Evolutionary conservation across 129 eudicot genomes (phyloP).

Genomic region (Artemisia argyi): DNA sequence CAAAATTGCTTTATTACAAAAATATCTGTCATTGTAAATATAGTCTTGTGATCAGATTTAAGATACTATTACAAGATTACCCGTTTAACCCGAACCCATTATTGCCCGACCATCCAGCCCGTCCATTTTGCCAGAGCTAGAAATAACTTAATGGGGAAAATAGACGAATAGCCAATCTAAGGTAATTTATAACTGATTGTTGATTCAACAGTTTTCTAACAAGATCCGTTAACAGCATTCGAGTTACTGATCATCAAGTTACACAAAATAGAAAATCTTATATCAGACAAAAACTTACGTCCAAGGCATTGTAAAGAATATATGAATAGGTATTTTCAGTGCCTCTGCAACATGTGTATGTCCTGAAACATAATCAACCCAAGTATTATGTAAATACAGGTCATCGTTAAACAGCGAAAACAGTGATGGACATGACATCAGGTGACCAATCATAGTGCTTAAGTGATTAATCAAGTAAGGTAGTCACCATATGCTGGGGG

Average conservation of each 20-base stretch:
- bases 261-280: background rate
- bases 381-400: constrained; percentile 6
- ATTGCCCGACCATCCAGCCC: background rate
- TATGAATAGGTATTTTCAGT: constrained; percentile 86
- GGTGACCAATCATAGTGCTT: background rate
- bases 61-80: background rate
- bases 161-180: background rate
- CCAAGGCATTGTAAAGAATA: constrained; percentile 99
- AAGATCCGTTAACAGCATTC: background rate
- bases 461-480: background rate
- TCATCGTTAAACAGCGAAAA: background rate
- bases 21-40: background rate
- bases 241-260: background rate
- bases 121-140: background rate
- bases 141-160: background rate
- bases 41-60: background rate
- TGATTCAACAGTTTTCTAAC: too few species aligned
- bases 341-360: constrained; percentile 99
- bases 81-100: background rate
- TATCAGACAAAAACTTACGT: constrained; percentile 74
- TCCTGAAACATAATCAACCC: constrained; percentile 49
- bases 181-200: too few species aligned
- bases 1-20: too few species aligned
- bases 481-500: constrained; percentile 96
- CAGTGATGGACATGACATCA: constrained; percentile 7